Percentiles rank a stretch among this genome's conserved stretches.
These are phyloP conservation scores for Plasmodium inui DNA, from an alignment of 169 alveolate species.

Conservation along the genomic window DNA sequence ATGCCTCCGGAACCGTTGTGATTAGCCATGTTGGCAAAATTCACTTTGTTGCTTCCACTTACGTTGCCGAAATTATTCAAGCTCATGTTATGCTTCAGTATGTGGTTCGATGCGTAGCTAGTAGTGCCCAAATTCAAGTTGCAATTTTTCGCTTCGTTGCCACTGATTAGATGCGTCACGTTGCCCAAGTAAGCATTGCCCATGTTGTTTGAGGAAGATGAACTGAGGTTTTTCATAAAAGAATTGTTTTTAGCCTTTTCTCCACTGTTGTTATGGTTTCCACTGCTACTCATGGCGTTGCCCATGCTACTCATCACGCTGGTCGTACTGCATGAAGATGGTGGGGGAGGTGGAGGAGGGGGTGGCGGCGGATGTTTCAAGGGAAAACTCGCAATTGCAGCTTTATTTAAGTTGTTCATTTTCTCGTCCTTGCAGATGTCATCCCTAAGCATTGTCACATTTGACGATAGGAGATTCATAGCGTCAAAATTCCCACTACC, in stretches of 20 bases:
- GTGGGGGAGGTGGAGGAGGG: constrained; percentile 61
- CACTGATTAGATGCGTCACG: not conserved
- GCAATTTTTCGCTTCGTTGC: not conserved
- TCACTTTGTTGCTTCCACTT: not conserved
- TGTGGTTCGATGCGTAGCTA: not conserved
- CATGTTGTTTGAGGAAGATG: not conserved
- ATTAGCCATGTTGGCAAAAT: not conserved
- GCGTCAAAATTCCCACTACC: not conserved
- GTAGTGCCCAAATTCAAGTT: not conserved
- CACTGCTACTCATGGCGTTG: not conserved
- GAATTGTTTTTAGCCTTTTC: constrained; percentile 6
- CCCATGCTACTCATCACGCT: not conserved
- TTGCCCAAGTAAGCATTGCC: not conserved
- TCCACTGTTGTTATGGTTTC: not conserved
- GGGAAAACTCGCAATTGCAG: not conserved
- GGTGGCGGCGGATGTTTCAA: constrained; percentile 14
- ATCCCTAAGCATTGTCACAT: constrained; percentile 19
- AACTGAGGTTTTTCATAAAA: not conserved
- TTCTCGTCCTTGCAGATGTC: constrained; percentile 40
- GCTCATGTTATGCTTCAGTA: not conserved
- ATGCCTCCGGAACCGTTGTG: not conserved
- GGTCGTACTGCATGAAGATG: not conserved
- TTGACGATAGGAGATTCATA: constrained; percentile 12
- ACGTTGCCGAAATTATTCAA: not conserved
- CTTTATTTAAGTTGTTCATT: constrained; percentile 12